These are phyloP conservation scores for Rachicladosporium sp. DNA, from an alignment of 2,329 filamentous ascomycete species.

Conservation along the genomic window DNA sequence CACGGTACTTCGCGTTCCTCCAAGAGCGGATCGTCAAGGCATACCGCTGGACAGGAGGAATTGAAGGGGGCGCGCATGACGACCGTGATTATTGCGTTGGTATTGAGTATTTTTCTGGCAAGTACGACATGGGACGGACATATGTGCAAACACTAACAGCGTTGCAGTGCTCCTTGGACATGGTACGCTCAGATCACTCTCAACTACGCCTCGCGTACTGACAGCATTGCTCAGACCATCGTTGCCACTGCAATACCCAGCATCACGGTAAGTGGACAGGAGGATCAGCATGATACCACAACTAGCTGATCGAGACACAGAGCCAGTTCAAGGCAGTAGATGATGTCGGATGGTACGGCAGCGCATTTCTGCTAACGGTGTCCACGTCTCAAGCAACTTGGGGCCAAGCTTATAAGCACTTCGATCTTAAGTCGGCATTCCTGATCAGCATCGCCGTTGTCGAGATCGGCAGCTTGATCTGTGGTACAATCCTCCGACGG, in stretches of 20 bases:
- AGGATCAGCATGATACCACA: no score
- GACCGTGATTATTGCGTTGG: background rate
- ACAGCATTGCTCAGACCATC: conserved; percentile 13
- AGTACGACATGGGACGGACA: no score
- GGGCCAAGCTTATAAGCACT: conserved; percentile 36
- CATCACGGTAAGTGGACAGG: conserved; percentile 24
- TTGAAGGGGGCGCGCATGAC: background rate
- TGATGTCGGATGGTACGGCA: conserved; percentile 28
- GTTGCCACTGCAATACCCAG: conserved; percentile 36
- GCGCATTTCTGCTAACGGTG: conserved; percentile 31
- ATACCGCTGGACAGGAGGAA: background rate
- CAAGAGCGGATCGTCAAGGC: no score
- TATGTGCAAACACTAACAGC: no score
- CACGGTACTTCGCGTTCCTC: no score
- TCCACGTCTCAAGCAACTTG: conserved; percentile 32
- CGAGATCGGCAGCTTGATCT: conserved; percentile 32
- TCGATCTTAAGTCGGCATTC: conserved; percentile 26
- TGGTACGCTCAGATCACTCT: no score
- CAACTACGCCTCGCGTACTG: no score
- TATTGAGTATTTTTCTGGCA: conserved; percentile 5
- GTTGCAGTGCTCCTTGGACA: no score
- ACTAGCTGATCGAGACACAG: no score
- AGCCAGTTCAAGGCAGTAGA: conserved; percentile 31
- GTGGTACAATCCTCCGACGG: background rate
- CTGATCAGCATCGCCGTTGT: conserved; percentile 32